These are phyloP conservation scores for Berberis vulgaris DNA, from an alignment of 164 flowering plant genomes.

Conservation along the genomic window DNA sequence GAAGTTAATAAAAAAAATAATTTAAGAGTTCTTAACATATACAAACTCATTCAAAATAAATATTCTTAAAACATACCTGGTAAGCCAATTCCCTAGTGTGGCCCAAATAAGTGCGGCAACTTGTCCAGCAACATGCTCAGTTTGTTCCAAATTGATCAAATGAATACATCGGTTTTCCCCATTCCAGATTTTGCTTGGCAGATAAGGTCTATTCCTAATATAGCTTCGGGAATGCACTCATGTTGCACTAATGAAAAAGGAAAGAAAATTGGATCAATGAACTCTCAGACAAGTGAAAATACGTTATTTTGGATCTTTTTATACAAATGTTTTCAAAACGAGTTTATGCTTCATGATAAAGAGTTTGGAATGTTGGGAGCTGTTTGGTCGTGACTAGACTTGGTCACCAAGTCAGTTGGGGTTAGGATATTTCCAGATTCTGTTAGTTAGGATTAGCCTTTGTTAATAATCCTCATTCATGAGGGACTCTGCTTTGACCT, in stretches of 20 bases:
- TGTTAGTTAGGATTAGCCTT: no score
- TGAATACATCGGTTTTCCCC: constrained; percentile 99
- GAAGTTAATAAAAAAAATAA: background rate
- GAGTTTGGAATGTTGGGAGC: constrained; percentile 11
- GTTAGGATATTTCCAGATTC: no score
- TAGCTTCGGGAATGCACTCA: constrained; percentile 98
- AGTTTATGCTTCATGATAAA: constrained; percentile 30
- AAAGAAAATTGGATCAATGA: constrained; percentile 56
- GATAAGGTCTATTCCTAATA: constrained; percentile 95
- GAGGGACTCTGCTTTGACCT: no score
- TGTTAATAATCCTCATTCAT: no score
- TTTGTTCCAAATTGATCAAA: constrained; percentile 80
- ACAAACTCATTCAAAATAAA: background rate
- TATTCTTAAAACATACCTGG: constrained; percentile 44
- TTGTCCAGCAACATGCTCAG: constrained; percentile 89
- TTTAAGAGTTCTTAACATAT: background rate
- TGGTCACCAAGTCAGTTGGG: no score
- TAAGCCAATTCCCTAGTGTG: constrained; percentile 98
- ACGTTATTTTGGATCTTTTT: constrained; percentile 46
- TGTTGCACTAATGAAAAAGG: constrained; percentile 92
- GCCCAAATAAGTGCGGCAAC: constrained; percentile 94
- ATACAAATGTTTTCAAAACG: constrained; percentile 42
- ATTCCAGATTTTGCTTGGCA: constrained; percentile 99
- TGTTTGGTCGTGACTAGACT: no score
- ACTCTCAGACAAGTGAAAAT: constrained; percentile 44